These are phyloP conservation scores for Escovopsis sp. DNA, from an alignment of 2,329 filamentous ascomycete species.

Conservation along the genomic window DNA sequence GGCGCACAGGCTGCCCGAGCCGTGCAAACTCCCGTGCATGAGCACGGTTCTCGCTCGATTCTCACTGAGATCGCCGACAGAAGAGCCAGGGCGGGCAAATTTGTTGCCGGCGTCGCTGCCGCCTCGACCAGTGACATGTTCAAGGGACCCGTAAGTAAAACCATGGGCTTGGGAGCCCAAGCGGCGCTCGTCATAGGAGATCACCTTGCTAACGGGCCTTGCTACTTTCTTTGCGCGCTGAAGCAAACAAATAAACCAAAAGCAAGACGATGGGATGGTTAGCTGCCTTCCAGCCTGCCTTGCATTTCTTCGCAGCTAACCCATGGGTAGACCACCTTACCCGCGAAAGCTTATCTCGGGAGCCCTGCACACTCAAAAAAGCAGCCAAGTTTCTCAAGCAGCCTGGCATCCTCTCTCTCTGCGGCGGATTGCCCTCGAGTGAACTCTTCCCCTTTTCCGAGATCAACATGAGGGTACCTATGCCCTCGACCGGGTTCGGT, in stretches of 20 bases:
- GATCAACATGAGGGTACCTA: slow-evolving; percentile 58
- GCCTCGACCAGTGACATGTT: slow-evolving; percentile 69
- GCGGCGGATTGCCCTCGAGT: slow-evolving; percentile 74
- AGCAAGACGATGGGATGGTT: slow-evolving; percentile 74
- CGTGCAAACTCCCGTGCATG: slow-evolving; percentile 11
- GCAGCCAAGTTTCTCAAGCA: slow-evolving; percentile 67
- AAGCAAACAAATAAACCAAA: slow-evolving; percentile 46
- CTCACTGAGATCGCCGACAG: slow-evolving; percentile 17
- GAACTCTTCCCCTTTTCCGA: slow-evolving; percentile 87
- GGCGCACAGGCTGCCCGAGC: slow-evolving; percentile 12
- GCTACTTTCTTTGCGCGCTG: background rate
- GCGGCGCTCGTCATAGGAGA: background rate
- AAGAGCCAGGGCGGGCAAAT: slow-evolving; percentile 53
- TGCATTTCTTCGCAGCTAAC: background rate
- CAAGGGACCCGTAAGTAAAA: slow-evolving; percentile 47
- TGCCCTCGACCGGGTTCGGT: slow-evolving; percentile 4
- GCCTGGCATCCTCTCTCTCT: slow-evolving; percentile 78
- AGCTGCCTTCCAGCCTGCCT: slow-evolving; percentile 21
- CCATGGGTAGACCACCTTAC: slow-evolving; percentile 37
- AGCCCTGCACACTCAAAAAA: slow-evolving; percentile 63
- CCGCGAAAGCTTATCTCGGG: slow-evolving; percentile 41
- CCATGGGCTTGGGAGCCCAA: too few species aligned
- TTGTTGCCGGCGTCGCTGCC: slow-evolving; percentile 64
- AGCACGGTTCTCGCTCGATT: slow-evolving; percentile 11
- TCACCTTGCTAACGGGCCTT: background rate